Conservation (phyloP, 495 filamentous ascomycete species). For the Hypoxylon intermedium region DNA sequence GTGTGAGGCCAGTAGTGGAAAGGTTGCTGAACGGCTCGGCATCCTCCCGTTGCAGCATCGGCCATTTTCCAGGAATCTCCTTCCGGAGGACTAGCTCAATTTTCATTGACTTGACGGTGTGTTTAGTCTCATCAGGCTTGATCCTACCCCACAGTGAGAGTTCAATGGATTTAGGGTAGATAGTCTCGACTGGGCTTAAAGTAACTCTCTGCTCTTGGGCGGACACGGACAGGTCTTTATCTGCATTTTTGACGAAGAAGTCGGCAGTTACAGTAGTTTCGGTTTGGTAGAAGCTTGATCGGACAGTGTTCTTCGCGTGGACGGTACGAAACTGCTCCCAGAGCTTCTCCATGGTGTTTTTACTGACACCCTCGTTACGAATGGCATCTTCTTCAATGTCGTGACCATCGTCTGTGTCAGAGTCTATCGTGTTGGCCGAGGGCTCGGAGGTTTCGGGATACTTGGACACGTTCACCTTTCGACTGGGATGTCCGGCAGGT, state of each 20-base stretch:
- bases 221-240: conserved; percentile 42
- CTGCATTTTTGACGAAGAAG: conserved; percentile 51
- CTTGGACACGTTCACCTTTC: conserved; percentile 63
- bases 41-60: conserved; percentile 64
- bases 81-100: conserved; percentile 84
- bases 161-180: conserved; percentile 54
- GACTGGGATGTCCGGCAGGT: conserved; percentile 64
- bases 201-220: conserved; percentile 40
- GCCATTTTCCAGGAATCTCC: conserved; percentile 76
- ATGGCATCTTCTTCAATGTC: conserved; percentile 11
- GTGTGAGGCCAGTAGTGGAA: neutral
- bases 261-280: conserved; percentile 44
- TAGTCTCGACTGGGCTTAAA: conserved; percentile 21
- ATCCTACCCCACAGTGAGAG: conserved; percentile 74
- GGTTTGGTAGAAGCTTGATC: conserved; percentile 50
- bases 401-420: conserved; percentile 43
- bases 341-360: conserved; percentile 23
- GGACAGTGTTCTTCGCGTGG: conserved; percentile 20
- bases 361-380: neutral
- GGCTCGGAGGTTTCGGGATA: conserved; percentile 63
- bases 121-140: conserved; percentile 63
- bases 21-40: conserved; percentile 33
- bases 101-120: conserved; percentile 76
- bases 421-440: conserved; percentile 36
- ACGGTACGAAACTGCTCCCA: conserved; percentile 26